Evolutionary conservation across 495 filamentous ascomycete genomes (phyloP).

Genomic region (Penicillium samsonianum): DNA sequence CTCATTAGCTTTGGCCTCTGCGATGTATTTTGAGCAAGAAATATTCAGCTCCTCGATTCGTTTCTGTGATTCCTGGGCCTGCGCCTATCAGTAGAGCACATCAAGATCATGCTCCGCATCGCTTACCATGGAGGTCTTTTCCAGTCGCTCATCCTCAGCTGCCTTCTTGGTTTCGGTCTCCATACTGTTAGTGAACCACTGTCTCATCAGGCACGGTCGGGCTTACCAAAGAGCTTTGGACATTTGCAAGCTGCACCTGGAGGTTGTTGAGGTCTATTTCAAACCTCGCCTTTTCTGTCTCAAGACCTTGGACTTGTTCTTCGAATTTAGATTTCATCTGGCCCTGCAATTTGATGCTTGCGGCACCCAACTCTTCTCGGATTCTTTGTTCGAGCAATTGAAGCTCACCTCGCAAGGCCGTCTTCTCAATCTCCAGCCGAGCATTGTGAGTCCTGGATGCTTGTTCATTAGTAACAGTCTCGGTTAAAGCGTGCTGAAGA

Average conservation of each 20-base stretch:
- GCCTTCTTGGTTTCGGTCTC: slow-evolving; percentile 23
- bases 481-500: slow-evolving; percentile 23
- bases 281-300: slow-evolving; percentile 27
- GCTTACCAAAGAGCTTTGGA: slow-evolving; percentile 33
- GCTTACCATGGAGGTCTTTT: slow-evolving; percentile 22
- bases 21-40: slow-evolving; percentile 16
- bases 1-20: slow-evolving; percentile 22
- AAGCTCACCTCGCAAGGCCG: slow-evolving; percentile 23
- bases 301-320: slow-evolving; percentile 23
- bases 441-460: slow-evolving; percentile 13
- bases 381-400: slow-evolving; percentile 23
- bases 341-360: slow-evolving; percentile 20
- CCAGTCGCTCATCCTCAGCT: slow-evolving; percentile 10
- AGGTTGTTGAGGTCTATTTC: slow-evolving; percentile 16
- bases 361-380: slow-evolving; percentile 29
- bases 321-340: slow-evolving; percentile 27
- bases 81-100: slow-evolving; percentile 15
- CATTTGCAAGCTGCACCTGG: slow-evolving; percentile 20
- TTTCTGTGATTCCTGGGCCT: slow-evolving; percentile 27
- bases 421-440: slow-evolving; percentile 23
- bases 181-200: slow-evolving; percentile 18
- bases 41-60: slow-evolving; percentile 26
- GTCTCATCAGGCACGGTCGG: not conserved
- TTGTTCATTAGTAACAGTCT: slow-evolving; percentile 17
- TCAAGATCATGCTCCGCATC: not conserved